Percentiles rank a stretch among this genome's conserved stretches.
phyloP scores from a whole-genome alignment of 2,329 filamentous ascomycete species.

The Arachnomyces sp. region DNA sequence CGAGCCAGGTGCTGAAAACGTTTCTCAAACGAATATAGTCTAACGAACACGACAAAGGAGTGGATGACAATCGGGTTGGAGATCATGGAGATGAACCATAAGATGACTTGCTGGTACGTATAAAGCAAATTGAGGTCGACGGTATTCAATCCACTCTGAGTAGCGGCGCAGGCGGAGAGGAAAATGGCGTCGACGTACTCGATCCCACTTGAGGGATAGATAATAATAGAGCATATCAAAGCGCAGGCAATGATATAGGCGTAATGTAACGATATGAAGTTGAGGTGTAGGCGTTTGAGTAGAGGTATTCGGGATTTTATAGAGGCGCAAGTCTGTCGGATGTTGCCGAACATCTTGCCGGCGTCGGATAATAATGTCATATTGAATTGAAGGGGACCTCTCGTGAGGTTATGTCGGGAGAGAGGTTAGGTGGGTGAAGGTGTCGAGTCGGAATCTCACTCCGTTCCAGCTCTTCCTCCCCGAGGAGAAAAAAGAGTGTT shows the following conservation, averaged over 20 bases:
- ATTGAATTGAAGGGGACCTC: background rate
- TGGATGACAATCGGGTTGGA: slow-evolving; percentile 81
- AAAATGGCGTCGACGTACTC: slow-evolving; percentile 82
- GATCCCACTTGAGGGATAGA: slow-evolving; percentile 61
- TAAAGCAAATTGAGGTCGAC: slow-evolving; percentile 57
- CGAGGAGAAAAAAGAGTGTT: too few relatives aligned
- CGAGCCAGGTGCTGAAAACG: slow-evolving; percentile 77
- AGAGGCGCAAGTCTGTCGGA: slow-evolving; percentile 14
- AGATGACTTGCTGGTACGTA: slow-evolving; percentile 64
- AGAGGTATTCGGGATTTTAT: slow-evolving; percentile 31
- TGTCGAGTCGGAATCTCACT: background rate
- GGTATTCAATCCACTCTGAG: slow-evolving; percentile 89
- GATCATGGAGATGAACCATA: slow-evolving; percentile 64
- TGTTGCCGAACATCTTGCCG: slow-evolving; percentile 23
- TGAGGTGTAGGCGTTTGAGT: slow-evolving; percentile 30
- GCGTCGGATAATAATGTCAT: background rate
- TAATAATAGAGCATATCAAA: slow-evolving; percentile 66
- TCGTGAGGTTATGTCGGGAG: background rate
- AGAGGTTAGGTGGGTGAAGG: background rate
- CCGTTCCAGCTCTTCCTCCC: too few relatives aligned
- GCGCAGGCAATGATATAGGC: slow-evolving; percentile 70
- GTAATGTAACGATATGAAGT: slow-evolving; percentile 48
- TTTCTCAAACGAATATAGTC: slow-evolving; percentile 97
- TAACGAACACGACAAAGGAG: slow-evolving; percentile 79
- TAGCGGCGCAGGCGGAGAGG: slow-evolving; percentile 76